Percentiles rank a stretch among this genome's conserved stretches.
Evolutionary conservation across 2,329 filamentous ascomycete genomes (phyloP).

Genomic region (Penicillium crustosum): DNA sequence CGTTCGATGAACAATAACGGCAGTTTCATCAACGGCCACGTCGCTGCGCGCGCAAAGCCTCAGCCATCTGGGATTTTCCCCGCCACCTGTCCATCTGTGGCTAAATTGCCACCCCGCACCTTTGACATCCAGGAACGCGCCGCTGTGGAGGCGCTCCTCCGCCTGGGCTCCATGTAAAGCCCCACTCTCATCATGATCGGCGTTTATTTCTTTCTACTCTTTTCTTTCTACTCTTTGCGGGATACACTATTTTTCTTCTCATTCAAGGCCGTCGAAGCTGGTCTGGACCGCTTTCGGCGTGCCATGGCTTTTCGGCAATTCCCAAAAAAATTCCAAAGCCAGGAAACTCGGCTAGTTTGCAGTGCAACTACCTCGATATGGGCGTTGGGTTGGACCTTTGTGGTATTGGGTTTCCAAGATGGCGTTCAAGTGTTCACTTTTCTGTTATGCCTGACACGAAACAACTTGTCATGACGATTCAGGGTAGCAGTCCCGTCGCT

Average conservation of each 20-base stretch:
- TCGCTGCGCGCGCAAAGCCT: conserved; percentile 23
- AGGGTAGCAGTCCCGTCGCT: conserved; percentile 1
- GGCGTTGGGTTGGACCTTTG: conserved; percentile 7
- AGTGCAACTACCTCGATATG: conserved; percentile 11
- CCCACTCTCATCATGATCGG: conserved; percentile 26
- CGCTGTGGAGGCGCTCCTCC: conserved; percentile 50
- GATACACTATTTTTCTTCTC: conserved; percentile 8
- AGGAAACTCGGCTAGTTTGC: conserved; percentile 7
- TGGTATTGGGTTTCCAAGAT: conserved; percentile 9
- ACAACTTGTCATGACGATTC: conserved; percentile 9
- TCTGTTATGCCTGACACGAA: conserved; percentile 7
- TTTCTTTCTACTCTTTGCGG: background rate
- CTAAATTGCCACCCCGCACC: conserved; percentile 42
- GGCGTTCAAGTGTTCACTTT: conserved; percentile 15
- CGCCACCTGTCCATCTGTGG: conserved; percentile 39
- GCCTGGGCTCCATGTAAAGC: conserved; percentile 49
- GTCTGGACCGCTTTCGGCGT: conserved; percentile 28
- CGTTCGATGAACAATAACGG: conserved; percentile 53
- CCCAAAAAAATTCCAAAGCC: conserved; percentile 15
- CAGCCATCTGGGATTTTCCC: conserved; percentile 21
- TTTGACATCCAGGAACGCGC: conserved; percentile 47
- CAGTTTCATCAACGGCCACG: conserved; percentile 35
- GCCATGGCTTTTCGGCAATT: conserved; percentile 13
- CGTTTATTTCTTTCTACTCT: conserved; percentile 18
- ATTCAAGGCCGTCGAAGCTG: conserved; percentile 26